These are phyloP conservation scores for Talaromyces funiculosus DNA, from an alignment of 2,329 filamentous ascomycete genomes.

Conservation along the genomic window DNA sequence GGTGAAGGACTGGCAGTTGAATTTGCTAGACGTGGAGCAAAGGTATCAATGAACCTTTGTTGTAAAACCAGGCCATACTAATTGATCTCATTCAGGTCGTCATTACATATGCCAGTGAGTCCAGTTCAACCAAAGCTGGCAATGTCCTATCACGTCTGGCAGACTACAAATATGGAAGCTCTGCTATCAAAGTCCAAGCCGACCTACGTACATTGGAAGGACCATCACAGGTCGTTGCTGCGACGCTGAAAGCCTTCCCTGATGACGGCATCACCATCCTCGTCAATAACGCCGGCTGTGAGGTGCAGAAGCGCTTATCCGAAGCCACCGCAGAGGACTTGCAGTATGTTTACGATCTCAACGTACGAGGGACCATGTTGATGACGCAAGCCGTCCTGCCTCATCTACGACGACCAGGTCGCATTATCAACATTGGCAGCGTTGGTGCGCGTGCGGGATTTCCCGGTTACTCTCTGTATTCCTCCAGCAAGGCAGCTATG, in stretches of 20 bases:
- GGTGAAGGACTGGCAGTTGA: constrained; percentile 46
- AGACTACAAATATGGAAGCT: not conserved
- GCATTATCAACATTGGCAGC: constrained; percentile 55
- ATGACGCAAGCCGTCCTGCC: constrained; percentile 52
- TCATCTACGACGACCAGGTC: constrained; percentile 42
- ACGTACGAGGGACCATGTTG: constrained; percentile 52
- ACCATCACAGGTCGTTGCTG: not conserved
- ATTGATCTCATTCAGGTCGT: not conserved
- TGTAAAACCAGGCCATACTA: constrained; percentile 22
- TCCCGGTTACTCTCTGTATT: constrained; percentile 47
- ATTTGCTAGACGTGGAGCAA: constrained; percentile 44
- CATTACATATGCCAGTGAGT: not conserved
- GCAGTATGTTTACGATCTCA: constrained; percentile 52
- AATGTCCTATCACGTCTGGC: not conserved
- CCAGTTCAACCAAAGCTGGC: not conserved
- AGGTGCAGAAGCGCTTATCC: constrained; percentile 32
- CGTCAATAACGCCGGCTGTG: constrained; percentile 37
- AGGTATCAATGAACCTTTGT: constrained; percentile 7
- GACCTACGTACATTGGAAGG: constrained; percentile 4
- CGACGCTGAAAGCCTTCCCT: not conserved
- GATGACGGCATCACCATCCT: constrained; percentile 14
- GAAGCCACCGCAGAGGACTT: constrained; percentile 50
- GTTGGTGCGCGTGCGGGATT: constrained; percentile 31
- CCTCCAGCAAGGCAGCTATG: constrained; percentile 54
- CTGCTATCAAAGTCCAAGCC: constrained; percentile 8